A percentile compares a stretch with the other conserved stretches of the same genome.
phyloP scores from a whole-genome alignment of 345 rosid species.

The Cardamine chenopodiifolia region DNA sequence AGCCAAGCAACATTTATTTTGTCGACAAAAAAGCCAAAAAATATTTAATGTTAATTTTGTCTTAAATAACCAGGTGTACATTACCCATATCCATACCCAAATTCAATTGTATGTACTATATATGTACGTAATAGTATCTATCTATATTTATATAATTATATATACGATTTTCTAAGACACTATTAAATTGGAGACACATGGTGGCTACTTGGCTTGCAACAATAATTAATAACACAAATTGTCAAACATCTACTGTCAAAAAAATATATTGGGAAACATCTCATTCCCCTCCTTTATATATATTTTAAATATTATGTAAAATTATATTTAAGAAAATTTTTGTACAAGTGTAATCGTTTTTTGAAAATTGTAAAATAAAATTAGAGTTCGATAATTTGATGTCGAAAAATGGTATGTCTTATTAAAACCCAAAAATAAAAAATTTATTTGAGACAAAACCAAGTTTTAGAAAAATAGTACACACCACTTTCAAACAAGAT shows the following conservation, averaged over 20 bases:
- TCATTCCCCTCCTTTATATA: conserved; percentile 27
- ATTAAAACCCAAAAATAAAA: too few species aligned
- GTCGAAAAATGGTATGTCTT: too few species aligned
- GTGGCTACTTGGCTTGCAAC: conserved; percentile 26
- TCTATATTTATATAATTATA: background rate
- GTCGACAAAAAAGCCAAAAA: conserved; percentile 12
- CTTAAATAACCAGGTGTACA: conserved; percentile 4
- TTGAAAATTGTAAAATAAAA: too few species aligned
- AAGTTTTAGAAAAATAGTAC: too few species aligned
- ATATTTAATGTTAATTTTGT: conserved; percentile 25
- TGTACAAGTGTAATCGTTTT: too few species aligned
- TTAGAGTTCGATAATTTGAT: too few species aligned
- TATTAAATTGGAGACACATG: conserved; percentile 3
- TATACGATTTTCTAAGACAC: conserved; percentile 7
- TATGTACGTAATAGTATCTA: conserved; percentile 18
- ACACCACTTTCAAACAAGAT: too few species aligned
- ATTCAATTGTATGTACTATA: background rate
- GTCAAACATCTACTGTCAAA: conserved; percentile 26
- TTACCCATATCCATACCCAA: background rate
- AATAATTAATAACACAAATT: background rate
- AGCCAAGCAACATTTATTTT: conserved; percentile 5
- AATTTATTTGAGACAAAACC: too few species aligned
- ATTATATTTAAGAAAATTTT: too few species aligned
- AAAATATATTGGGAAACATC: conserved; percentile 23
- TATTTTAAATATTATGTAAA: too few species aligned